Evolutionary conservation across 2,329 filamentous ascomycete species (phyloP).

Genomic region (Bisporella sp.): DNA sequence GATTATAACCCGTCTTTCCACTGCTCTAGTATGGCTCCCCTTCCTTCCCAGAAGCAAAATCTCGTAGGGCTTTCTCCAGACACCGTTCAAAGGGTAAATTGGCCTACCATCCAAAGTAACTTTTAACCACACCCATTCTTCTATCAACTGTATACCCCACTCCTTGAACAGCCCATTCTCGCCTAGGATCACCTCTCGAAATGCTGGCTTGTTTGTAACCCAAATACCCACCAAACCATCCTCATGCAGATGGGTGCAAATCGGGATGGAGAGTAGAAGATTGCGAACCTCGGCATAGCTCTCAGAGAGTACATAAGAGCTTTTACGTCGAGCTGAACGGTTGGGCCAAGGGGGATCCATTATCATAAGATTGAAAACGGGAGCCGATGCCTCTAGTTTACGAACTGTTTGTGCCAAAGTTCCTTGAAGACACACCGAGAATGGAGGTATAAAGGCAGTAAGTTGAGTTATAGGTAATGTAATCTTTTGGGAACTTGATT

Average conservation of each 20-base stretch:
- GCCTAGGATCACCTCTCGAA: slow-evolving; percentile 46
- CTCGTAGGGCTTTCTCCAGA: slow-evolving; percentile 73
- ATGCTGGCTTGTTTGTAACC: slow-evolving; percentile 64
- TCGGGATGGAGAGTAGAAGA: slow-evolving; percentile 48
- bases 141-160: slow-evolving; percentile 59
- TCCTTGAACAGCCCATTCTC: slow-evolving; percentile 51
- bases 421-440: slow-evolving; percentile 4
- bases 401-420: slow-evolving; percentile 9
- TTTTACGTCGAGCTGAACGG: slow-evolving; percentile 59
- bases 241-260: slow-evolving; percentile 45
- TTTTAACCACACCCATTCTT: slow-evolving; percentile 78
- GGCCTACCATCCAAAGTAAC: slow-evolving; percentile 59
- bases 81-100: slow-evolving; percentile 50
- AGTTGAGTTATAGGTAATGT: too few species aligned
- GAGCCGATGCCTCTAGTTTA: slow-evolving; percentile 36
- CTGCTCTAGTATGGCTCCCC: not conserved
- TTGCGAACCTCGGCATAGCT: slow-evolving; percentile 36
- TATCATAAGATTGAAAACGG: slow-evolving; percentile 59
- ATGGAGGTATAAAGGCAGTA: not conserved
- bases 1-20: slow-evolving; percentile 52
- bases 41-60: slow-evolving; percentile 51
- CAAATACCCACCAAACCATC: slow-evolving; percentile 62
- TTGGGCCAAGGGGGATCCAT: slow-evolving; percentile 81
- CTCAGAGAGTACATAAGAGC: slow-evolving; percentile 41
- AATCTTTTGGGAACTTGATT: too few species aligned